phyloP scores from a whole-genome alignment of 768 basidiomycete genomes.

The Boletus vermiculosoides region DNA sequence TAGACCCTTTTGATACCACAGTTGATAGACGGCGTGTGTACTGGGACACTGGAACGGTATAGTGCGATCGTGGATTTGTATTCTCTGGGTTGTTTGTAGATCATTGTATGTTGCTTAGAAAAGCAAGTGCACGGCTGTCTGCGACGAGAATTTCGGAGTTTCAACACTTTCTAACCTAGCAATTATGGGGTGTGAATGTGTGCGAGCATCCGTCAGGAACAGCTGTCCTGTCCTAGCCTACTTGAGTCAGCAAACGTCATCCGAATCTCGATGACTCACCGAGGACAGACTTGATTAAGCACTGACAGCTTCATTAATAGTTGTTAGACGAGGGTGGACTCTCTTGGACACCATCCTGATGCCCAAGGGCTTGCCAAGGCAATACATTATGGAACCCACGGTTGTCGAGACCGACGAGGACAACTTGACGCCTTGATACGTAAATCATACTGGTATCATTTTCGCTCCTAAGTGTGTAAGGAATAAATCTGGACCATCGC shows the following conservation, averaged over 20 bases:
- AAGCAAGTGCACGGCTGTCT: constrained; percentile 7
- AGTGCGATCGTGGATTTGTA: constrained; percentile 24
- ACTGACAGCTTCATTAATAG: constrained; percentile 5
- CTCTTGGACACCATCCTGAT: background rate
- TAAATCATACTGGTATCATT: background rate
- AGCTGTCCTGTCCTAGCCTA: background rate
- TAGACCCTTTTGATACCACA: constrained; percentile 23
- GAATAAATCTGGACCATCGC: background rate
- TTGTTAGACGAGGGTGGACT: background rate
- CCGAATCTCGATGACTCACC: constrained; percentile 19
- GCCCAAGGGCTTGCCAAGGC: background rate
- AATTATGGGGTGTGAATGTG: constrained; percentile 14
- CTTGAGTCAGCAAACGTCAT: constrained; percentile 14
- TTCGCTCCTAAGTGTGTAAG: background rate
- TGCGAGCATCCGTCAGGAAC: constrained; percentile 7
- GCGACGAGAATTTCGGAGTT: constrained; percentile 16
- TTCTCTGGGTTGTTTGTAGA: constrained; percentile 18
- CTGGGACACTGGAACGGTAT: constrained; percentile 22
- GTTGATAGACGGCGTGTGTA: constrained; percentile 17
- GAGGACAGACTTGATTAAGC: constrained; percentile 5
- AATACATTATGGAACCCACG: constrained; percentile 12
- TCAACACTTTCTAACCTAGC: constrained; percentile 16
- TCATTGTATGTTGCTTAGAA: constrained; percentile 12
- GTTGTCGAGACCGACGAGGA: constrained; percentile 1
- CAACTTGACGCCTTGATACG: background rate